Percentiles rank a stretch among this genome's conserved stretches.
Conservation (phyloP, 2,329 filamentous ascomycete species). For the Aspergillus sp. region DNA sequence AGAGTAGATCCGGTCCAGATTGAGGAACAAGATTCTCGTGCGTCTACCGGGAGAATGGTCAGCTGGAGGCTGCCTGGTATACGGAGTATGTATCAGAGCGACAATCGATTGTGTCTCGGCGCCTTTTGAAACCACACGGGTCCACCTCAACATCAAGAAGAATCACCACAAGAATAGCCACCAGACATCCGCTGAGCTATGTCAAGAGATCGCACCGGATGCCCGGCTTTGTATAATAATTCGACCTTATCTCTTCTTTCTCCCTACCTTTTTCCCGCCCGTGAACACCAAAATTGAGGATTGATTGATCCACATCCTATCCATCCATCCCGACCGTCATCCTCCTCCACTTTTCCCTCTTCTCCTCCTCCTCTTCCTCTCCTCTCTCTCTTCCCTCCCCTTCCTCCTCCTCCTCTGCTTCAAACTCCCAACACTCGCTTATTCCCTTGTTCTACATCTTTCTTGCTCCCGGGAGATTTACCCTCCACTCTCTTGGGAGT, state of each 20-base stretch:
- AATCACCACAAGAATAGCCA: not conserved
- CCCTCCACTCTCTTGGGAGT: too few relatives aligned
- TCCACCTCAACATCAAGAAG: conserved; percentile 7
- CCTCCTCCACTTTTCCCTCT: conserved; percentile 6
- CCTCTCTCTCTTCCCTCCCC: not conserved
- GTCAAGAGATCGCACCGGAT: too few relatives aligned
- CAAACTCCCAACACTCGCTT: not conserved
- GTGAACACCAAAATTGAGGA: not conserved
- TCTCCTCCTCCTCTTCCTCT: not conserved
- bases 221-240: not conserved
- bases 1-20: not conserved
- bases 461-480: not conserved
- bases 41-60: too few relatives aligned
- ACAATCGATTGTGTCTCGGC: conserved; percentile 8
- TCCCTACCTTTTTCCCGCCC: conserved; percentile 4
- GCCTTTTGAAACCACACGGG: conserved; percentile 20
- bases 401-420: not conserved
- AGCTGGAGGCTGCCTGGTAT: too few relatives aligned
- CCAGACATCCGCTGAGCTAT: too few relatives aligned
- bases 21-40: not conserved
- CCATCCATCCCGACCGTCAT: not conserved
- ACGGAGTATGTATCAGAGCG: too few relatives aligned
- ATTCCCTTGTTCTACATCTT: not conserved
- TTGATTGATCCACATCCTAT: not conserved
- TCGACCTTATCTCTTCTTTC: conserved; percentile 1